Conservation (phyloP, 2,329 filamentous ascomycete genomes). For the Fusarium tupiense region DNA sequence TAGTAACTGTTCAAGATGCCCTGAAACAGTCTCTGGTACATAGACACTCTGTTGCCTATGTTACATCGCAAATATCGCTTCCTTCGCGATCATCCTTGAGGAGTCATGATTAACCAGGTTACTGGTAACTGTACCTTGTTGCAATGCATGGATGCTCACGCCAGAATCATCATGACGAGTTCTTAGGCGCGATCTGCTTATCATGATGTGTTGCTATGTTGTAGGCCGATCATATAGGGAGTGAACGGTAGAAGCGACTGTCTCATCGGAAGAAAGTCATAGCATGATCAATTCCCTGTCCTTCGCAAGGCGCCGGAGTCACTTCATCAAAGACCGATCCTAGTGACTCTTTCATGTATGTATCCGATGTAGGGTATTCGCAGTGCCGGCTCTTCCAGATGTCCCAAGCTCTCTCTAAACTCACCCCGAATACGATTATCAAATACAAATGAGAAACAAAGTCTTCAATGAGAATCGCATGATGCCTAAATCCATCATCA, state of each 20-base stretch:
- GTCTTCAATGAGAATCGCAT: neutral
- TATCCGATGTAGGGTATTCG: neutral
- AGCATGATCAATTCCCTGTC: neutral
- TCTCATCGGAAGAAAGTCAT: neutral
- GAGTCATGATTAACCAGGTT: neutral
- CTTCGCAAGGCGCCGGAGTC: neutral
- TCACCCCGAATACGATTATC: neutral
- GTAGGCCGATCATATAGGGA: neutral
- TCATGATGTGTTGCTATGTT: neutral
- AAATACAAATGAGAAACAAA: neutral
- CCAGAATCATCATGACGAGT: neutral
- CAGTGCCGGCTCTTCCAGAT: neutral
- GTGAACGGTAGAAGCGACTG: neutral
- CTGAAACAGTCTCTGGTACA: slow-evolving; percentile 6
- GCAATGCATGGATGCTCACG: neutral
- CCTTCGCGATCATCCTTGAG: neutral
- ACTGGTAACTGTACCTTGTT: neutral
- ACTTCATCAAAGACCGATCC: neutral
- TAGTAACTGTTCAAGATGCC: neutral
- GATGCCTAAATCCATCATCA: neutral
- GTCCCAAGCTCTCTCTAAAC: neutral
- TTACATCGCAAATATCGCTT: slow-evolving; percentile 14
- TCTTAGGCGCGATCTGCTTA: neutral
- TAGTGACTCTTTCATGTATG: neutral
- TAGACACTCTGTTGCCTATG: neutral